These are phyloP conservation scores for Nectriaceae sp. DNA, from an alignment of 2,329 filamentous ascomycete species.

Conservation along the genomic window DNA sequence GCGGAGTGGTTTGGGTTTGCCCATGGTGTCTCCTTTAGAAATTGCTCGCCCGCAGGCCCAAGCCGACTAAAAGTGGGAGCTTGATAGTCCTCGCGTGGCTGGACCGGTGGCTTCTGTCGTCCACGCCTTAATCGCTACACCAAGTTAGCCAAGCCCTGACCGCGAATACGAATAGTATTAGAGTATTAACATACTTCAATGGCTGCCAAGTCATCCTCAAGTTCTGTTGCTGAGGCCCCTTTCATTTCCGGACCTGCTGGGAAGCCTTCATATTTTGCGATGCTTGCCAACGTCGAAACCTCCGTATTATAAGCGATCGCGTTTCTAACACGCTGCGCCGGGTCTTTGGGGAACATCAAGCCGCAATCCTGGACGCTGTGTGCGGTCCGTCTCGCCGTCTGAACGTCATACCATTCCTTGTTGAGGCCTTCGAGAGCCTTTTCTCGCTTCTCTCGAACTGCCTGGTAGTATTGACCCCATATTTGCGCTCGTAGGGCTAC, in stretches of 20 bases:
- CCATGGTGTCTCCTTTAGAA: slow-evolving; percentile 88
- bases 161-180: slow-evolving; percentile 19
- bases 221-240: slow-evolving; percentile 69
- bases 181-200: slow-evolving; percentile 67
- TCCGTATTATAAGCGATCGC: slow-evolving; percentile 94
- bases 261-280: slow-evolving; percentile 95
- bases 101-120: slow-evolving; percentile 41
- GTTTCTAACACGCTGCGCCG: slow-evolving; percentile 76
- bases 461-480: slow-evolving; percentile 89
- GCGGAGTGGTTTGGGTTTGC: slow-evolving; percentile 84
- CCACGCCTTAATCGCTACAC: slow-evolving; percentile 36
- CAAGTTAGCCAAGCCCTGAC: slow-evolving; percentile 19
- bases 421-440: slow-evolving; percentile 77
- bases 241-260: slow-evolving; percentile 87
- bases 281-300: slow-evolving; percentile 84
- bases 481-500: slow-evolving; percentile 83
- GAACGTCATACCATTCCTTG: slow-evolving; percentile 89
- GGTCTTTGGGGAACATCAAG: slow-evolving; percentile 76
- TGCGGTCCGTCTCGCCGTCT: slow-evolving; percentile 81
- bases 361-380: slow-evolving; percentile 81
- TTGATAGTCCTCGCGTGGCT: slow-evolving; percentile 50
- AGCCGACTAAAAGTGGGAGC: slow-evolving; percentile 50
- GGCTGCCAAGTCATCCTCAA: slow-evolving; percentile 84
- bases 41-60: slow-evolving; percentile 77
- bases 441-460: slow-evolving; percentile 80